phyloP scores from a whole-genome alignment of 768 basidiomycete species.

The Tremella yokohamensis region DNA sequence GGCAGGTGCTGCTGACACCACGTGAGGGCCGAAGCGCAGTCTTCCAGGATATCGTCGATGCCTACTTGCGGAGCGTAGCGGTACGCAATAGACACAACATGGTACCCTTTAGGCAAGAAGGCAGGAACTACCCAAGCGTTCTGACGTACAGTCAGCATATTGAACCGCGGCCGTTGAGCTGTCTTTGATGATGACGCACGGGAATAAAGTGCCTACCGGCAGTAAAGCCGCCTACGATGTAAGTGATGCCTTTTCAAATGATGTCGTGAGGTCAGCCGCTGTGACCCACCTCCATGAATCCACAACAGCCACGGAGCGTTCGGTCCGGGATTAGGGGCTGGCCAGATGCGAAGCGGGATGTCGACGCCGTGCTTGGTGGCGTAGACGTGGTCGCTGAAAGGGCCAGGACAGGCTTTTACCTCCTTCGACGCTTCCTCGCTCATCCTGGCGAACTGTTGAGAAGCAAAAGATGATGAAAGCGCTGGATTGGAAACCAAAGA shows the following conservation, averaged over 20 bases:
- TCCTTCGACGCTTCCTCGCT: no score
- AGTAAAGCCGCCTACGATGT: no score
- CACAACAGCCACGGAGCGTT: conserved; percentile 18
- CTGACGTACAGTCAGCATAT: conserved; percentile 3
- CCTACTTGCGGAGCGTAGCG: conserved; percentile 24
- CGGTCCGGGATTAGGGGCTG: conserved; percentile 2
- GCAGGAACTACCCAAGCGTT: conserved; percentile 23
- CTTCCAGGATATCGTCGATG: conserved; percentile 14
- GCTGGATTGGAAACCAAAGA: no score
- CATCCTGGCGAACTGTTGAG: no score
- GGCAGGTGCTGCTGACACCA: conserved; percentile 25
- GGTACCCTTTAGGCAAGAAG: conserved; percentile 18
- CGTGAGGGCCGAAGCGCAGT: conserved; percentile 12
- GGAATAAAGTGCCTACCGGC: background rate
- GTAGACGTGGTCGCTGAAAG: conserved; percentile 18
- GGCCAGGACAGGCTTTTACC: background rate
- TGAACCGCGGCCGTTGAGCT: no score
- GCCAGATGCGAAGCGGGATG: conserved; percentile 17
- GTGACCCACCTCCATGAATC: conserved; percentile 15
- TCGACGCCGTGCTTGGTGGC: conserved; percentile 19
- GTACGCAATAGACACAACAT: conserved; percentile 27
- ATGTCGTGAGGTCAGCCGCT: no score
- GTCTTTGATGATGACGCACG: conserved; percentile 10
- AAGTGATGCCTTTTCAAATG: no score
- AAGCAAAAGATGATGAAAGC: no score